Evolutionary conservation across 1,284 basidiomycete species (phyloP).

Genomic region (Hypsizygus ulmarius): DNA sequence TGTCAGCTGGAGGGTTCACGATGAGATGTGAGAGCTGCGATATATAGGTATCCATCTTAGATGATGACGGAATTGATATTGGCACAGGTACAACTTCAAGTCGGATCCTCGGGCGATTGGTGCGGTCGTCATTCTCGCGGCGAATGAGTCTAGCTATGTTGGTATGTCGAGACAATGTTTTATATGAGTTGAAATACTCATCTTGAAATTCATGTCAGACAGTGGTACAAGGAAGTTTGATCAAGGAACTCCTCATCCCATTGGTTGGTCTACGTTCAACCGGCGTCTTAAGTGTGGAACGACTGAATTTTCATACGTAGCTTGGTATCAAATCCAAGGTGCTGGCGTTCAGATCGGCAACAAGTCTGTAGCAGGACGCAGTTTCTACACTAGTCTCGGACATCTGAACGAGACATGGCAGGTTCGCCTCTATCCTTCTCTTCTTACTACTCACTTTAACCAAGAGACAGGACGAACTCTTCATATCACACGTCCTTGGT

Average conservation of each 20-base stretch:
- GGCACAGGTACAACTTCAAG: conserved; percentile 72
- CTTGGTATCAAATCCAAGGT: conserved; percentile 77
- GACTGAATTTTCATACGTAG: conserved; percentile 32
- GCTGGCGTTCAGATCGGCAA: conserved; percentile 49
- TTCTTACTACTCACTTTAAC: neutral
- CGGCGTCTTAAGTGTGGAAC: neutral
- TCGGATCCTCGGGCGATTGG: conserved; percentile 69
- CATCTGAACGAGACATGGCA: conserved; percentile 72
- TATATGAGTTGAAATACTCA: neutral
- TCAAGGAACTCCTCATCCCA: conserved; percentile 66
- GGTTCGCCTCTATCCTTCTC: conserved; percentile 32
- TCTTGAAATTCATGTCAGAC: conserved; percentile 33
- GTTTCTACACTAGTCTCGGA: conserved; percentile 79
- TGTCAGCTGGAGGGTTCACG: conserved; percentile 57
- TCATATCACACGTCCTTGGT: conserved; percentile 68
- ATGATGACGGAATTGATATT: neutral
- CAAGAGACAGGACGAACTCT: conserved; percentile 49
- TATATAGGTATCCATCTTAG: neutral
- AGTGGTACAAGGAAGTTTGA: conserved; percentile 45
- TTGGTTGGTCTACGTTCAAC: conserved; percentile 39
- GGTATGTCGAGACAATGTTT: conserved; percentile 36
- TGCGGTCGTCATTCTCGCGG: conserved; percentile 64
- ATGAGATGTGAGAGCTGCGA: conserved; percentile 49
- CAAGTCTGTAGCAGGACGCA: conserved; percentile 53
- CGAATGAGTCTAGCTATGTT: conserved; percentile 64